Evolutionary conservation across 1,284 basidiomycete species (phyloP).

Genomic region (Trametes hirsuta): DNA sequence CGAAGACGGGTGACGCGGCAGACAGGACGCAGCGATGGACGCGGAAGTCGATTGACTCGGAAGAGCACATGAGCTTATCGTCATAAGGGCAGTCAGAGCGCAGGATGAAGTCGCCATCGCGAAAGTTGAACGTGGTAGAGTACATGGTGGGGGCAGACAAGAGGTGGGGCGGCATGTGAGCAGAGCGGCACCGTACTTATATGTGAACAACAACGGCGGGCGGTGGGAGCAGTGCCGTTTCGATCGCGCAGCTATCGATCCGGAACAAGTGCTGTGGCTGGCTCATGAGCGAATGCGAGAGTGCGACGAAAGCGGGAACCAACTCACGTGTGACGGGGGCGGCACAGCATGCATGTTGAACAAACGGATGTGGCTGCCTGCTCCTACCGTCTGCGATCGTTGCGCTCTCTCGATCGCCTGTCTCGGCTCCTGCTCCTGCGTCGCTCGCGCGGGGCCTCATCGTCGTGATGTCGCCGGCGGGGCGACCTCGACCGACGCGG

Average conservation of each 20-base stretch:
- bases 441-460: constrained; percentile 29
- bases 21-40: constrained; percentile 66
- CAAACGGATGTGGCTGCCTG: not conserved
- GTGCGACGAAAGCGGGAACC: not conserved
- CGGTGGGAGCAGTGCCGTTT: not conserved
- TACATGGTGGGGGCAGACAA: constrained; percentile 16
- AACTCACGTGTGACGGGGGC: not conserved
- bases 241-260: not conserved
- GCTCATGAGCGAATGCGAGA: not conserved
- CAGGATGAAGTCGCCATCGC: constrained; percentile 60
- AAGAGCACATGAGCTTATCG: constrained; percentile 5
- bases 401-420: constrained; percentile 19
- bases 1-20: constrained; percentile 68
- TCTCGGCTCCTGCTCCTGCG: constrained; percentile 30
- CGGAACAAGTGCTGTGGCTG: not conserved
- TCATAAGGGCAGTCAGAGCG: constrained; percentile 39
- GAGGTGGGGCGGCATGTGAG: not conserved
- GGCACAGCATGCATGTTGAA: not conserved
- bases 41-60: constrained; percentile 48
- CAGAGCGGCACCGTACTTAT: constrained; percentile 5
- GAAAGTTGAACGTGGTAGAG: constrained; percentile 42
- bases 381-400: constrained; percentile 25
- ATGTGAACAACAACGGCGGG: not conserved
- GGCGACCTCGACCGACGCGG: constrained; percentile 26
- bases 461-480: constrained; percentile 27